Percentiles rank a stretch among this genome's conserved stretches.
Conservation (phyloP, 2,329 filamentous ascomycete species). For the Nigrospora osmanthi region DNA sequence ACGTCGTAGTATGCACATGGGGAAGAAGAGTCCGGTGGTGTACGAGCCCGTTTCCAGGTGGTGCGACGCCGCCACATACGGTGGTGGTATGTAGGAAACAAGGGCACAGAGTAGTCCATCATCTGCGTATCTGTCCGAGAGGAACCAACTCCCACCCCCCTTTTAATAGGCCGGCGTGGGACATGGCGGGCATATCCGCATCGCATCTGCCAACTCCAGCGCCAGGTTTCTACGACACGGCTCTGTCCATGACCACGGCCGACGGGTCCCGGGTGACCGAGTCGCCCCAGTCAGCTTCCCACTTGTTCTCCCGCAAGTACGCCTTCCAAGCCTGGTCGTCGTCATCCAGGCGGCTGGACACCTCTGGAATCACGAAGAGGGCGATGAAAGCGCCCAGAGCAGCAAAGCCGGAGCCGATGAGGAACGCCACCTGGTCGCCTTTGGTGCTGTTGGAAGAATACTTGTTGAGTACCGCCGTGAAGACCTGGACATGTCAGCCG, state of each 20-base stretch:
- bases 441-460: slow-evolving; percentile 29
- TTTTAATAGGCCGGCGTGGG: no score
- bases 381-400: slow-evolving; percentile 34
- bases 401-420: slow-evolving; percentile 42
- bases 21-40: no score
- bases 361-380: slow-evolving; percentile 37
- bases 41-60: no score
- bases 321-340: slow-evolving; percentile 35
- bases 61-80: no score
- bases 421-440: slow-evolving; percentile 39
- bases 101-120: no score
- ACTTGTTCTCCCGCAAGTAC: slow-evolving; percentile 34
- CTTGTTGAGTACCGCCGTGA: slow-evolving; percentile 39
- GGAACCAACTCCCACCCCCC: no score
- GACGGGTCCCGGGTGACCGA: slow-evolving; percentile 17
- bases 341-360: slow-evolving; percentile 29
- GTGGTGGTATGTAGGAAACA: no score
- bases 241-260: slow-evolving; percentile 10
- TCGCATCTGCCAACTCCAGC: no score
- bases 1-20: no score
- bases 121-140: no score
- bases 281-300: slow-evolving; percentile 25
- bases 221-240: neutral
- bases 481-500: slow-evolving; percentile 21
- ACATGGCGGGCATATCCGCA: no score